A percentile compares a stretch with the other conserved stretches of the same genome.
Evolutionary conservation across 257 asterid genomes (phyloP).

Genomic region (Nicotiana sylvestris): DNA sequence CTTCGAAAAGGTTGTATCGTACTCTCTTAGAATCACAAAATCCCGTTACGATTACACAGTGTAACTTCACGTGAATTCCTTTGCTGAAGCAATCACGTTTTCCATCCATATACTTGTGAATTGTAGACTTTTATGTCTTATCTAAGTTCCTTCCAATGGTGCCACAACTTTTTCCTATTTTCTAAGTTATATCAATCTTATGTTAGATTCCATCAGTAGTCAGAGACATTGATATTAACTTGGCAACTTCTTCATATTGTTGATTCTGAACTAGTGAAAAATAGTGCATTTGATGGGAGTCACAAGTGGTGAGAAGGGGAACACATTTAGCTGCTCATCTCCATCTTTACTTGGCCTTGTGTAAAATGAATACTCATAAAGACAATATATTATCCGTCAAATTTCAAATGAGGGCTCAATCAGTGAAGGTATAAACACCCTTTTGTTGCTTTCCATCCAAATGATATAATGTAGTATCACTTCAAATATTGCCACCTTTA

Average conservation of each 20-base stretch:
- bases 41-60: too few relatives aligned
- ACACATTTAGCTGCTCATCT: conserved; percentile 75
- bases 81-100: too few relatives aligned
- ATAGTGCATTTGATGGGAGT: conserved; percentile 91
- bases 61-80: too few relatives aligned
- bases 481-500: too few relatives aligned
- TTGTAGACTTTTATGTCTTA: too few relatives aligned
- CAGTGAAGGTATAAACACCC: conserved; percentile 83
- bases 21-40: too few relatives aligned
- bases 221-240: conserved; percentile 49
- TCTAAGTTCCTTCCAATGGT: too few relatives aligned
- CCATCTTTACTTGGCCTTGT: conserved; percentile 69
- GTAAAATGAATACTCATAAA: conserved; percentile 73
- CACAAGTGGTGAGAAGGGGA: conserved; percentile 68
- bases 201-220: conserved; percentile 65
- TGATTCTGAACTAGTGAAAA: conserved; percentile 77
- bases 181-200: conserved; percentile 60
- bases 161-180: too few relatives aligned
- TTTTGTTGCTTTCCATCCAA: conserved; percentile 26
- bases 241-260: conserved; percentile 67
- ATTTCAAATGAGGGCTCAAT: conserved; percentile 92
- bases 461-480: too few relatives aligned
- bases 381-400: conserved; percentile 83
- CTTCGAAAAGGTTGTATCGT: too few relatives aligned
- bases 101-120: too few relatives aligned